Conservation (phyloP, 768 basidiomycete species). For the Gautieria morchelliformis region DNA sequence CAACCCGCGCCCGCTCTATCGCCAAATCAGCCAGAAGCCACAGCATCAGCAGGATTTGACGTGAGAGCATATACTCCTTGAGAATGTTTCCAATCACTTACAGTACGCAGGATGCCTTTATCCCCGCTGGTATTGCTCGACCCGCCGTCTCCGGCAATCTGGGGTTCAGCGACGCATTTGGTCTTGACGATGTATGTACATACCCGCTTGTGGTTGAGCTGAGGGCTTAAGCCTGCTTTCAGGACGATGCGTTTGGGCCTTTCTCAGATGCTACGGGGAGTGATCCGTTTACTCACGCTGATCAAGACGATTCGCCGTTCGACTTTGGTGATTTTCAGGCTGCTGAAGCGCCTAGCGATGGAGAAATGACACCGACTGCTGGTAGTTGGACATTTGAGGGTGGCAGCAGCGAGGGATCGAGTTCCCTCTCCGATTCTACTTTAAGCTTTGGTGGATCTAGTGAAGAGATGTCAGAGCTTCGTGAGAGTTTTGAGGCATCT, state of each 20-base stretch:
- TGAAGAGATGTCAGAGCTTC: neutral
- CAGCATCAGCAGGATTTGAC: conserved; percentile 38
- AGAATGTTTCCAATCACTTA: neutral
- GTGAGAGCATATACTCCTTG: conserved; percentile 7
- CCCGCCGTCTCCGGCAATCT: conserved; percentile 5
- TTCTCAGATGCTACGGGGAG: conserved; percentile 58
- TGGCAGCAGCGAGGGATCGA: neutral
- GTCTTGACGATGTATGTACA: conserved; percentile 37
- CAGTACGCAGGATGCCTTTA: conserved; percentile 22
- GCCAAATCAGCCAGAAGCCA: conserved; percentile 34
- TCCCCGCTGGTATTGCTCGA: conserved; percentile 11
- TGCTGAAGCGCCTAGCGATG: conserved; percentile 26
- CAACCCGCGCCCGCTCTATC: conserved; percentile 38
- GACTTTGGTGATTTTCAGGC: conserved; percentile 77
- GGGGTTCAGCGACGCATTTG: conserved; percentile 23
- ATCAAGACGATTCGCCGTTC: conserved; percentile 56
- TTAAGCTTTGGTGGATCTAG: neutral
- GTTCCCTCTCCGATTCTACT: neutral
- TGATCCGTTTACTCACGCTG: conserved; percentile 43
- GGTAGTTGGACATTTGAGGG: conserved; percentile 57
- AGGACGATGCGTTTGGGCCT: conserved; percentile 68
- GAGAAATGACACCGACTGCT: conserved; percentile 51
- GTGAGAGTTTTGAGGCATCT: neutral
- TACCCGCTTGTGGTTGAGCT: neutral
- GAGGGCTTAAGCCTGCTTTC: neutral